Evolutionary conservation across 2,329 filamentous ascomycete genomes (phyloP).

Genomic region (Immersiporthe knoxdaviesiana): DNA sequence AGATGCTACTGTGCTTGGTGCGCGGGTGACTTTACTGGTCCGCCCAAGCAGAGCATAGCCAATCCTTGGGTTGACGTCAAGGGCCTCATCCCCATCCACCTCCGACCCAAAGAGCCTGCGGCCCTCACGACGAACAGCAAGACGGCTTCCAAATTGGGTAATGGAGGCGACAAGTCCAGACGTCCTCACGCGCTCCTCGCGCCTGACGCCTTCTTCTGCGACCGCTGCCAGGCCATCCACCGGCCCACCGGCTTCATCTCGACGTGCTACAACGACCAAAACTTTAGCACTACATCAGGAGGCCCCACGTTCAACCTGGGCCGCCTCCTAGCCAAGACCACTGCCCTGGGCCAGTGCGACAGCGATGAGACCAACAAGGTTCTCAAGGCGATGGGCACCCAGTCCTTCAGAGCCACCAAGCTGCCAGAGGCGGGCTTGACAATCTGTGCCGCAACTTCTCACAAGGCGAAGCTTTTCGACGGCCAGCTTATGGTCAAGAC

Average conservation of each 20-base stretch:
- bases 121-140: background rate
- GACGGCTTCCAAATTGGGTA: too few species aligned
- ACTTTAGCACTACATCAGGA: background rate
- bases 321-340: conserved; percentile 6
- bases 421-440: background rate
- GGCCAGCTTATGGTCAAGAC: conserved; percentile 14
- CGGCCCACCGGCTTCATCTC: background rate
- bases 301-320: background rate
- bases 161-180: background rate
- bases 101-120: background rate
- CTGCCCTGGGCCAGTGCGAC: background rate
- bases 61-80: background rate
- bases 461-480: background rate
- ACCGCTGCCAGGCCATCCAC: background rate
- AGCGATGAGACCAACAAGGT: background rate
- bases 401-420: background rate
- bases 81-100: background rate
- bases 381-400: background rate
- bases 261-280: conserved; percentile 6
- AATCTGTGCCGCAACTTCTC: background rate
- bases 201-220: background rate
- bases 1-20: conserved; percentile 5
- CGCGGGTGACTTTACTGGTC: background rate
- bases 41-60: background rate
- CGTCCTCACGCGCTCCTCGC: background rate